Base-by-base conservation (phyloP, 2,329 filamentous ascomycete species). In the Gnomoniopsis sp. region DNA sequence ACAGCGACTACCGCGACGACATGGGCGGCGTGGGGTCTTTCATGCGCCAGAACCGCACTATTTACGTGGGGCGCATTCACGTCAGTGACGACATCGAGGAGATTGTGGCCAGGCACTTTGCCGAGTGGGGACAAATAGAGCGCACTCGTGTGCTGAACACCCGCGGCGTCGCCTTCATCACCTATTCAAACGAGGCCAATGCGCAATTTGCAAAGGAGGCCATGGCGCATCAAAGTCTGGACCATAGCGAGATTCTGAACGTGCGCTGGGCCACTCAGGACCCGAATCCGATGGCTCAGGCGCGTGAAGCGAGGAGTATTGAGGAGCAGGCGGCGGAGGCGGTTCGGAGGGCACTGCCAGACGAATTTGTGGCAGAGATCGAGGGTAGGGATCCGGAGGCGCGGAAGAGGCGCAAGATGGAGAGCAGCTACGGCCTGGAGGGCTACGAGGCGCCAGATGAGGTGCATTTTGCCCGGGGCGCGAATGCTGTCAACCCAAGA, bases 1-100 rank as follows among this genome's bases (percentile, higher is more conserved):
- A 91, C 69, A 88, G 85, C 63, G 93, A 96, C 70, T 98, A 97
- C 75, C 81, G 93, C 68, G 93, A 98, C 71, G 93, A 98, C 72
- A 98, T 99, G 95, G 93, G 93, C 55, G 96, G 96, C 64, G 92
- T 97, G 2, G 95, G 95, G 26, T 91, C 86, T 62, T 99, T 99
- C 70, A 88, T 93, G 85, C 83, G 95, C 22, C 90, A 96, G 69
- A 99, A 99, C 71, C 83, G 95, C 34, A 99, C 95, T 1, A 79
- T 99, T 6, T 99, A 99, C 68, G 85, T 97, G 1, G 95, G 95
- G 6, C 82, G 93, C 50, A 97, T 99, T 72, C 91, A 97, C 72
- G 93, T 96, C 38, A 93, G 88, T 14, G 95, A 98, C 72, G 93
- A 98, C 69, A 97, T 98, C 62, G 93, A 99, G 71, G 95, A 99